Evolutionary conservation across 83 land plant species (phyloP).

Genomic region (Diphasiastrum complanatum): DNA sequence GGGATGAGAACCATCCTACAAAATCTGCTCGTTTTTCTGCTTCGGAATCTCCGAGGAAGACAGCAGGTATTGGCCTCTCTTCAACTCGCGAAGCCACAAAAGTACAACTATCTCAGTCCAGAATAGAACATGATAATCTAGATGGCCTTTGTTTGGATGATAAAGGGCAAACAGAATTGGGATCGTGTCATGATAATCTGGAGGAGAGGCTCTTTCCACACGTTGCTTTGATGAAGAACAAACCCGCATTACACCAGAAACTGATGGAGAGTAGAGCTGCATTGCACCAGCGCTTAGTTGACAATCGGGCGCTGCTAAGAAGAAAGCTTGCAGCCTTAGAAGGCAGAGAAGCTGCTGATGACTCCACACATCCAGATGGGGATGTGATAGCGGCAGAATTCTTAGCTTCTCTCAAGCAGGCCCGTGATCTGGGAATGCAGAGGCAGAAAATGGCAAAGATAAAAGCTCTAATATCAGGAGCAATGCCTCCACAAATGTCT

Average conservation of each 20-base stretch:
- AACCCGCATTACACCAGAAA: conserved; percentile 17
- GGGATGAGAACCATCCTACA: no score
- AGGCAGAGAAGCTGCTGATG: not conserved
- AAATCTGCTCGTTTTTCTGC: no score
- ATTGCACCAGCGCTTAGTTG: conserved; percentile 23
- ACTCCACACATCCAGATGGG: not conserved
- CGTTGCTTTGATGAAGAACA: conserved; percentile 5
- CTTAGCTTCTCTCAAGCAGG: conserved; percentile 9
- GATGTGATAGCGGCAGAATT: conserved; percentile 10
- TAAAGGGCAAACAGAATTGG: not conserved
- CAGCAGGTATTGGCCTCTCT: no score
- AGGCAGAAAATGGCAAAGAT: no score
- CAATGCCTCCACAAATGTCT: not conserved
- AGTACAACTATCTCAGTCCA: no score
- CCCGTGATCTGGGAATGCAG: not conserved
- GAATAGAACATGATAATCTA: not conserved
- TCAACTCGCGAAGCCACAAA: no score
- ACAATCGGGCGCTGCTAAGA: not conserved
- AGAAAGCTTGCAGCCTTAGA: conserved; percentile 2
- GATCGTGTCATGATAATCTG: conserved; percentile 8
- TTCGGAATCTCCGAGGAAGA: no score
- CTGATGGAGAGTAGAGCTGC: conserved; percentile 22
- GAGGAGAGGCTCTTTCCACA: conserved; percentile 21
- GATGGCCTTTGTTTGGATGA: not conserved
- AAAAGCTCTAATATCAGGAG: not conserved